Evolutionary conservation across 371 early-diverging fungal genomes (phyloP), one percentile per base, ranked within the genome.

Genomic region (Mucor sp.): DNA sequence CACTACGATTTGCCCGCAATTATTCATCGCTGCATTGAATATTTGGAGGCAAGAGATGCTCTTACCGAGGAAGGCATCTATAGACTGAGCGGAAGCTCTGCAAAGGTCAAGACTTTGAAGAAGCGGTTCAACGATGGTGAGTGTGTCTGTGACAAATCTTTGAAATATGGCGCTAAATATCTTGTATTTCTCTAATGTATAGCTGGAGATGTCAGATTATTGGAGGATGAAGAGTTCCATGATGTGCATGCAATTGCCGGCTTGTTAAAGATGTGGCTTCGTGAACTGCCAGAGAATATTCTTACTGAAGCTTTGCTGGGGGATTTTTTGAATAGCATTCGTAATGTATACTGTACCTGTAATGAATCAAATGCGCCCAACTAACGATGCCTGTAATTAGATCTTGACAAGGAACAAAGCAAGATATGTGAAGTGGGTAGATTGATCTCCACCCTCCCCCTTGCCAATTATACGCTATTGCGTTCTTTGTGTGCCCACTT

Each of bases 1-100:
- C 85, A 86, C 15, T 90, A 91, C 66, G 89, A 91, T 30, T 76
- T 98, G 9, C 99, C 99, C 5, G 90, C 96, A 0, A 91, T 98
- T 30, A 92, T 97, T 4, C 95, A 92, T 75, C 89, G 99, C 5
- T 96, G 97, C 66, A 95, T 98, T 62, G 97, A 98, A 78, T 98
- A 92, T 66, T 76, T 98, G 55, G 97, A 98, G 66, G 86, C 88
- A 1, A 93, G 90, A 70, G 83, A 90, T 58, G 90, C 92, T 17
- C 80, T 84, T 53, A 67, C 84, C n/a, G 99, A 98, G 74, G 98
- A 98, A 80, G 99, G 99, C 11, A 93, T 98, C 30, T 98, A 97
- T 78, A 89, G 99, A 12, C 79, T 95, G 65, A 93, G 91, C 37
- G 99, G 99, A 25, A 89, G 91, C 28, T 74, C 89, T 7, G 70